Evolutionary conservation across 2,329 filamentous ascomycete genomes (phyloP).

Genomic region (Alternaria dauci): DNA sequence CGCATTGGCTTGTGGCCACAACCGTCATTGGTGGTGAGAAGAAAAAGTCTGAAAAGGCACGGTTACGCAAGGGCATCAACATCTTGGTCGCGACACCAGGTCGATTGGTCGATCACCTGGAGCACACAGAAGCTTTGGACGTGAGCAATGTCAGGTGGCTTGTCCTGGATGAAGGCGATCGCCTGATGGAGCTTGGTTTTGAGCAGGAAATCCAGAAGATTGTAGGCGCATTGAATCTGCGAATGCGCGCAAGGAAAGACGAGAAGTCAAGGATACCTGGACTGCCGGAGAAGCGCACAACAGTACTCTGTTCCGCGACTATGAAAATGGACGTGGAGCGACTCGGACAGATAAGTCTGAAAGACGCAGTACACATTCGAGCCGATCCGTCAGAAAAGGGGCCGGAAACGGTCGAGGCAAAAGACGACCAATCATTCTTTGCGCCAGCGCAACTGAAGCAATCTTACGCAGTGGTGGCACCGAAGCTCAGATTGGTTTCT

Average conservation of each 20-base stretch:
- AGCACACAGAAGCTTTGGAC: slow-evolving; percentile 88
- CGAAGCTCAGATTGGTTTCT: slow-evolving; percentile 90
- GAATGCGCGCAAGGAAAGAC: slow-evolving; percentile 66
- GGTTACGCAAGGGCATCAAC: slow-evolving; percentile 91
- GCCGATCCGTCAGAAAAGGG: slow-evolving; percentile 67
- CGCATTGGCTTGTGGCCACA: slow-evolving; percentile 92
- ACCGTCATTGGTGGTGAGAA: slow-evolving; percentile 79
- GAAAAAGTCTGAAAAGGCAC: slow-evolving; percentile 87
- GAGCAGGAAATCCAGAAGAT: slow-evolving; percentile 92
- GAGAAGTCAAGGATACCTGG: slow-evolving; percentile 68
- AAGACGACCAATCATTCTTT: slow-evolving; percentile 67
- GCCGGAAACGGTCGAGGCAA: slow-evolving; percentile 55
- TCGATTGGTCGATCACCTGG: slow-evolving; percentile 86
- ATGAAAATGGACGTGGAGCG: slow-evolving; percentile 98
- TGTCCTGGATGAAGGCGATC: slow-evolving; percentile 93
- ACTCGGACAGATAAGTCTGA: slow-evolving; percentile 91
- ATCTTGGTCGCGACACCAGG: slow-evolving; percentile 95
- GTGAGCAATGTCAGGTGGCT: slow-evolving; percentile 92
- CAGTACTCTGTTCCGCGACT: slow-evolving; percentile 92
- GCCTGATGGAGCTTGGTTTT: slow-evolving; percentile 98
- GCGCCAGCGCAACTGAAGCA: slow-evolving; percentile 95
- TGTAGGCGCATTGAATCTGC: slow-evolving; percentile 77
- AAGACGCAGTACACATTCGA: slow-evolving; percentile 88
- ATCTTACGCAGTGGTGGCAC: slow-evolving; percentile 83
- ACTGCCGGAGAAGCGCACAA: slow-evolving; percentile 79